Evolutionary conservation across 768 basidiomycete genomes (phyloP), one percentile per base, ranked within the genome.

Genomic region (Kondoa malvinella): DNA sequence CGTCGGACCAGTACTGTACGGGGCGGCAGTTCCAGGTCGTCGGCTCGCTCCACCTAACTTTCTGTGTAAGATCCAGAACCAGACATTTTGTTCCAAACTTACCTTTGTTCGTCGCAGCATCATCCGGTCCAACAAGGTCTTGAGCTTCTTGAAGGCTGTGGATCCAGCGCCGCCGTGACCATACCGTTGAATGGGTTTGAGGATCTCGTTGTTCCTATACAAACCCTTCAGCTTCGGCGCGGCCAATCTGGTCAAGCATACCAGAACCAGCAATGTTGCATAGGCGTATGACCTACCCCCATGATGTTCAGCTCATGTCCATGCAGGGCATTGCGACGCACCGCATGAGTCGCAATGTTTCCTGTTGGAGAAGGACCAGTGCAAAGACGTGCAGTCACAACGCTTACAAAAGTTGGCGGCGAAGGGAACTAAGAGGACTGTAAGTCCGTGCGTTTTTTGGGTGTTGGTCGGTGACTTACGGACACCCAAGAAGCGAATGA

Each of bases 1-100:
- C 85, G 80, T 57, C 90, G 83, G 67, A 99, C 85, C 61, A 88
- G 81, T 26, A 99, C 87, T 0, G 86, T 92, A 50, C 95, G 82
- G 4, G 95, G 95, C 4, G 95, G 95, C 25, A 97, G 78, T 3
- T 91, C 95, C 27, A 99, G 83, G 76, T 99, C 95, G 74, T 99
- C 95, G 1, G 94, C 94, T 66, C 87, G 83, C 83, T 99, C 88
- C 58, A 50, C 40, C 40, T 50, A 50, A 50, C 8, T 8, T 21
- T 8, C 12, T 8, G 40, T 50, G 40, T 21, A 50, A 8, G 12
- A 50, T 8, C 8, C 40, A 50, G 40, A 50, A 8, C n/a, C 12
- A 8, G 40, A 50, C 21, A 21, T 8, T 50, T 8, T 50, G 40
- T 50, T 8, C 21, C 12, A 50, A 21, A 50, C 8, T 8, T 8